These are phyloP conservation scores for Melocanna baccifera DNA, from an alignment of 176 grass and related monocot species.

Conservation along the genomic window DNA sequence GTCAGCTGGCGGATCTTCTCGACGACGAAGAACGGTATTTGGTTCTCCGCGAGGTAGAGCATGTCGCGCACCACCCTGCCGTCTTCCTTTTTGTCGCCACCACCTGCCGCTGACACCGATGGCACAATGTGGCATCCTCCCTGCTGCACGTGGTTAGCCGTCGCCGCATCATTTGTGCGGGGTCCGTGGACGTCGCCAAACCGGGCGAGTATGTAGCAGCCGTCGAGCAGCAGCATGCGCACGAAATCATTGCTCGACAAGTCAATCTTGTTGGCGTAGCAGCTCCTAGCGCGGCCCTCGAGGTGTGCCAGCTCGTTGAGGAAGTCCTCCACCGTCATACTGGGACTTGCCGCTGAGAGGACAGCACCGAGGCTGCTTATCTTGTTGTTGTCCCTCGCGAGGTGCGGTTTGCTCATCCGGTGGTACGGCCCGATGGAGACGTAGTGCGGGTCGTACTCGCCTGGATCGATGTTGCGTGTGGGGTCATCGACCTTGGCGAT, in stretches of 20 bases:
- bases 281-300: not conserved
- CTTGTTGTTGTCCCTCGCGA: not conserved
- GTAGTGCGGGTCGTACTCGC: not conserved
- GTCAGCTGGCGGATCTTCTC: not conserved
- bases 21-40: slow-evolving; percentile 28
- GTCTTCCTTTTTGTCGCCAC: not conserved
- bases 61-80: slow-evolving; percentile 1
- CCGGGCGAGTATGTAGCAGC: not conserved
- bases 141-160: too few relatives aligned
- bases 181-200: not conserved
- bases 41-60: slow-evolving; percentile 29
- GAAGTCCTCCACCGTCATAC: not conserved
- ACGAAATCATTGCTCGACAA: not conserved
- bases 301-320: not conserved
- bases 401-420: not conserved
- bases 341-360: not conserved
- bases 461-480: not conserved
- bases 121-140: not conserved
- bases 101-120: not conserved
- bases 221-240: slow-evolving; percentile 33
- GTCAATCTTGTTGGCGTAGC: not conserved
- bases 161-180: not conserved
- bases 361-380: not conserved
- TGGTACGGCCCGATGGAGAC: not conserved
- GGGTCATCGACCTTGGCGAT: not conserved